Conservation (phyloP, 441 rosid species). For the Arabidopsis hybrid region DNA sequence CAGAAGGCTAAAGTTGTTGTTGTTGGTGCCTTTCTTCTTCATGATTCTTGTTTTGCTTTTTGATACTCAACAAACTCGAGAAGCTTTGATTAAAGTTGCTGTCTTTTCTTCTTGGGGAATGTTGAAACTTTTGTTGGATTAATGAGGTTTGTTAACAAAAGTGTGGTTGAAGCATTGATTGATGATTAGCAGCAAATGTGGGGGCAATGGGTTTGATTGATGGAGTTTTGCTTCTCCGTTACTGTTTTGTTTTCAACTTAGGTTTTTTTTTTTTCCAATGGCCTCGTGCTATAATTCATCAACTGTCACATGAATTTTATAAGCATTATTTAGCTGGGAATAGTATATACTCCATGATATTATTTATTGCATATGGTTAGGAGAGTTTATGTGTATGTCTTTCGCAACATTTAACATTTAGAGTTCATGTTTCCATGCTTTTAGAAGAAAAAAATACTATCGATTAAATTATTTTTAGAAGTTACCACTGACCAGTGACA, state of each 20-base stretch:
- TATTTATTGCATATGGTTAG: neutral
- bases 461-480: neutral
- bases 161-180: slow-evolving; percentile 44
- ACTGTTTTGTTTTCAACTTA: slow-evolving; percentile 41
- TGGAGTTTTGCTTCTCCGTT: slow-evolving; percentile 29
- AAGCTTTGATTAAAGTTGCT: slow-evolving; percentile 9
- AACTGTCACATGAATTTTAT: neutral
- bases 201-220: slow-evolving; percentile 28
- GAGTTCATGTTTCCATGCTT: too few species aligned
- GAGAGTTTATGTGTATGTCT: neutral
- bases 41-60: slow-evolving; percentile 44
- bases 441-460: too few species aligned
- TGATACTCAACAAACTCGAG: slow-evolving; percentile 22
- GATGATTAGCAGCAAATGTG: slow-evolving; percentile 26
- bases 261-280: neutral
- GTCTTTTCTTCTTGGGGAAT: slow-evolving; percentile 16
- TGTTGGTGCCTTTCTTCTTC: slow-evolving; percentile 27
- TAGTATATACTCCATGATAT: neutral
- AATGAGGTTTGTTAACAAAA: neutral
- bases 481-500: neutral
- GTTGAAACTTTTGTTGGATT: slow-evolving; percentile 31
- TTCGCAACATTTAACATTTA: neutral
- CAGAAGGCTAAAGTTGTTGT: slow-evolving; percentile 17
- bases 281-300: slow-evolving; percentile 13
- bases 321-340: neutral